Evolutionary conservation across 805 yeast genomes (phyloP).

Genomic region (Candida khao-thaluensis): DNA sequence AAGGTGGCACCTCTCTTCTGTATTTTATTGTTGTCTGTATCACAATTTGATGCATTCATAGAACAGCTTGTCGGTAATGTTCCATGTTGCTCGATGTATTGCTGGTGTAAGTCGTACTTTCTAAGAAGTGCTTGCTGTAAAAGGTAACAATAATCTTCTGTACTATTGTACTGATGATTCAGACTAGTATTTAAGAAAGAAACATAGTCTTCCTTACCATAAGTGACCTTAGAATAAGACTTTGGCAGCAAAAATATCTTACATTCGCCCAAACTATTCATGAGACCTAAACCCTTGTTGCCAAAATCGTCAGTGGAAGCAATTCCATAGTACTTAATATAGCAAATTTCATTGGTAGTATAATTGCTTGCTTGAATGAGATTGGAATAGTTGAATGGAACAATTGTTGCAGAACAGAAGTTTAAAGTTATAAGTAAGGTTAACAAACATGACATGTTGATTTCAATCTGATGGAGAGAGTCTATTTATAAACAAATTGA

Average conservation of each 20-base stretch:
- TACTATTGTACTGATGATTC: constrained; percentile 1
- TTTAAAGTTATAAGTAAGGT: background rate
- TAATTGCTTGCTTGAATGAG: background rate
- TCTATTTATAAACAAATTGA: too few relatives aligned
- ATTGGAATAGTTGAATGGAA: background rate
- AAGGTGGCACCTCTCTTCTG: background rate
- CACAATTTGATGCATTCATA: constrained; percentile 3
- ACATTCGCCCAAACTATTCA: background rate
- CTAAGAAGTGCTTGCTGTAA: constrained; percentile 2
- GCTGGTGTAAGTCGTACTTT: background rate
- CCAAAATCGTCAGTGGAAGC: constrained; percentile 2
- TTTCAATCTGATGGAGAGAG: too few relatives aligned
- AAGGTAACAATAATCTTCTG: constrained; percentile 1
- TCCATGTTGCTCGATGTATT: constrained; percentile 2
- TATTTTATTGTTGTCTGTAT: background rate
- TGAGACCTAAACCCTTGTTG: background rate
- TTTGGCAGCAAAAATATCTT: background rate
- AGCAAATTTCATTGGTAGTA: constrained; percentile 1
- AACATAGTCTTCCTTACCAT: constrained; percentile 1
- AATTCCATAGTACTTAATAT: constrained; percentile 1
- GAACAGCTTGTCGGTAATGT: constrained; percentile 1
- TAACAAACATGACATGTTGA: too few relatives aligned
- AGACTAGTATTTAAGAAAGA: constrained; percentile 1
- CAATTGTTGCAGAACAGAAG: background rate
- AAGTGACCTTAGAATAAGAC: background rate